Percentiles rank a stretch among this genome's conserved stretches.
phyloP scores from a whole-genome alignment of 1,284 basidiomycete species.

The Leucoagaricus sp. region DNA sequence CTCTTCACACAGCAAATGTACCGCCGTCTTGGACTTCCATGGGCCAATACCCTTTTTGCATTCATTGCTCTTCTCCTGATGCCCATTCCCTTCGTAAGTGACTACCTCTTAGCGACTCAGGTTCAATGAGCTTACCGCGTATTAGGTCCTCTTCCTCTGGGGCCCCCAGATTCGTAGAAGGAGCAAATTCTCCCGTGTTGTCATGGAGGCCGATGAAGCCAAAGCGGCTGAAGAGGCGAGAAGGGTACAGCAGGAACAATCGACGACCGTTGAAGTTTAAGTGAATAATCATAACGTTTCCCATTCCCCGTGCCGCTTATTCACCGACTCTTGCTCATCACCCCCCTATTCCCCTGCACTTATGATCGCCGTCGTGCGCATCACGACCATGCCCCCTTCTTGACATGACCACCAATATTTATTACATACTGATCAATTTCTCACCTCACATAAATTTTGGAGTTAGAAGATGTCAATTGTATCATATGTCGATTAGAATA shows the following conservation, averaged over 20 bases:
- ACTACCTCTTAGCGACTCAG: background rate
- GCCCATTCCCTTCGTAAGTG: conserved; percentile 68
- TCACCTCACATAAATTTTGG: too few species aligned
- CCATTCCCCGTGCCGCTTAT: background rate
- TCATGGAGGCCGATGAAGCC: conserved; percentile 12
- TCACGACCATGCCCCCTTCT: background rate
- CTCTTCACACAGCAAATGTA: conserved; percentile 68
- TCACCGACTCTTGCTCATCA: background rate
- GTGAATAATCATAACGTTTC: background rate
- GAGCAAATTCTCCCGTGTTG: conserved; percentile 54
- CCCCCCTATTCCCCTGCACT: background rate
- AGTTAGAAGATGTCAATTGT: too few species aligned
- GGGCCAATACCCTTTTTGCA: conserved; percentile 72
- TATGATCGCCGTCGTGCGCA: background rate
- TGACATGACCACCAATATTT: background rate
- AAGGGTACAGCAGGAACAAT: background rate
- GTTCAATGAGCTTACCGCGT: conserved; percentile 4
- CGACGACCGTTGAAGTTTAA: background rate
- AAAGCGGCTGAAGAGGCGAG: conserved; percentile 4
- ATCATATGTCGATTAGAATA: too few species aligned
- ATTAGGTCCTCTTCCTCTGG: conserved; percentile 59
- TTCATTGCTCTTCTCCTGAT: conserved; percentile 61
- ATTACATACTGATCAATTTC: background rate
- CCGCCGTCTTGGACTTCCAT: conserved; percentile 55
- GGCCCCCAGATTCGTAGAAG: conserved; percentile 63